These are phyloP conservation scores for Metschnikowia gruessii DNA, from an alignment of 805 yeast genomes.

Conservation along the genomic window DNA sequence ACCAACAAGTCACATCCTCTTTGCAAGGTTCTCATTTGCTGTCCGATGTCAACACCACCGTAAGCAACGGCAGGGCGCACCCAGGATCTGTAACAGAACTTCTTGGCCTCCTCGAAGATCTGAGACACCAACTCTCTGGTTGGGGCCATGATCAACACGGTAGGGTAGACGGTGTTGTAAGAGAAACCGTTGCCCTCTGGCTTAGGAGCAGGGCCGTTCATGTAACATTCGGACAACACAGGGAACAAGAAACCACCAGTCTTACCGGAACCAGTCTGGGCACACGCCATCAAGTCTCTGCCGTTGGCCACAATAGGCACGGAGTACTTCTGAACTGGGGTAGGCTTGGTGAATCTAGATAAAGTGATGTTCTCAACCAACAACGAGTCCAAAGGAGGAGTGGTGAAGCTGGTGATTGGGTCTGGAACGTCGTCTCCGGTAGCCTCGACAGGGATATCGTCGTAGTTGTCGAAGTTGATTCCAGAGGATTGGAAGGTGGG, in stretches of 20 bases:
- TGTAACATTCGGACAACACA: slow-evolving; percentile 85
- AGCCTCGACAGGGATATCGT: slow-evolving; percentile 98
- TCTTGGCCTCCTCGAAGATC: slow-evolving; percentile 92
- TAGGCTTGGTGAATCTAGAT: slow-evolving; percentile 92
- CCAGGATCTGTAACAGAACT: slow-evolving; percentile 97
- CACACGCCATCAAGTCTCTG: slow-evolving; percentile 95
- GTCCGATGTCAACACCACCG: slow-evolving; percentile 95
- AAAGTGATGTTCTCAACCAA: slow-evolving; percentile 81
- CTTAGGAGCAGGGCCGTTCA: slow-evolving; percentile 75
- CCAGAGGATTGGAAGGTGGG: slow-evolving; percentile 86
- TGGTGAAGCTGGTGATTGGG: slow-evolving; percentile 79
- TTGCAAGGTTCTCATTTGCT: slow-evolving; percentile 83
- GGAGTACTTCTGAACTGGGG: slow-evolving; percentile 94
- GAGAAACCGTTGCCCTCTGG: slow-evolving; percentile 51
- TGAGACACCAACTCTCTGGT: slow-evolving; percentile 98
- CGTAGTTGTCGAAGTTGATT: slow-evolving; percentile 97
- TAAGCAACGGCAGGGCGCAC: slow-evolving; percentile 93
- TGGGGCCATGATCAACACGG: slow-evolving; percentile 95
- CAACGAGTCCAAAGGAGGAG: slow-evolving; percentile 88
- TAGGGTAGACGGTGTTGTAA: slow-evolving; percentile 84
- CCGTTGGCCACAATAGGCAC: slow-evolving; percentile 87
- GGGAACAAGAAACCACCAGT: slow-evolving; percentile 99
- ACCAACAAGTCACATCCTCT: slow-evolving; percentile 95
- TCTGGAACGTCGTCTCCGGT: slow-evolving; percentile 94
- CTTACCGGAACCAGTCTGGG: slow-evolving; percentile 99